Evolutionary conservation across 257 asterid species (phyloP).

Genomic region (Solanum chmielewskii): DNA sequence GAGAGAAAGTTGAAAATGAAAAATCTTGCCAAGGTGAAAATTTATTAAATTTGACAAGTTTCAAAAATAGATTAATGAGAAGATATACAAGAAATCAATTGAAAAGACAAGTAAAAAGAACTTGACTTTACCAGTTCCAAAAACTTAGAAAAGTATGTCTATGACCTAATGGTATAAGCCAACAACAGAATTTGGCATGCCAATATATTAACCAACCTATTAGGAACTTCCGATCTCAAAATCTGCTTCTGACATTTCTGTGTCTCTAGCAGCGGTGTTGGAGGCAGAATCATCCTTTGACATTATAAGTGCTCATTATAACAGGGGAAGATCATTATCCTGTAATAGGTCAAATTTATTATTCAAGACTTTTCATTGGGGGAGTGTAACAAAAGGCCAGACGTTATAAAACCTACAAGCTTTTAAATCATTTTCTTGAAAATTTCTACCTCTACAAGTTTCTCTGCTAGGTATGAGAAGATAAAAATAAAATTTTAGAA

Average conservation of each 20-base stretch:
- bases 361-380: background rate
- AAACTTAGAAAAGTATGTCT: background rate
- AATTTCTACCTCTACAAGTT: background rate
- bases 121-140: background rate
- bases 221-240: constrained; percentile 82
- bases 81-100: background rate
- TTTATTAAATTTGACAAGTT: no score
- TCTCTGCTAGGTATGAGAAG: background rate
- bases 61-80: no score
- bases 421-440: background rate
- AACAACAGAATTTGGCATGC: background rate
- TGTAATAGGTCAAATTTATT: constrained; percentile 16
- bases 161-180: background rate
- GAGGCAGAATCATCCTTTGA: constrained; percentile 85
- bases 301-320: constrained; percentile 94
- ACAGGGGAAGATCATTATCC: constrained; percentile 88
- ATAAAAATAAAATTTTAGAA: background rate
- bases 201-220: constrained; percentile 41
- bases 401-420: background rate
- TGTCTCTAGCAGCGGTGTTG: constrained; percentile 49
- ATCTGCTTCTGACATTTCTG: constrained; percentile 91
- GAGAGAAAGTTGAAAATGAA: no score
- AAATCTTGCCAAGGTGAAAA: no score
- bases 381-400: background rate
- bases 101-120: background rate